Evolutionary conservation across 371 early-diverging fungal genomes (phyloP), one percentile per base, ranked within the genome.

Genomic region (Mucor ambiguus): DNA sequence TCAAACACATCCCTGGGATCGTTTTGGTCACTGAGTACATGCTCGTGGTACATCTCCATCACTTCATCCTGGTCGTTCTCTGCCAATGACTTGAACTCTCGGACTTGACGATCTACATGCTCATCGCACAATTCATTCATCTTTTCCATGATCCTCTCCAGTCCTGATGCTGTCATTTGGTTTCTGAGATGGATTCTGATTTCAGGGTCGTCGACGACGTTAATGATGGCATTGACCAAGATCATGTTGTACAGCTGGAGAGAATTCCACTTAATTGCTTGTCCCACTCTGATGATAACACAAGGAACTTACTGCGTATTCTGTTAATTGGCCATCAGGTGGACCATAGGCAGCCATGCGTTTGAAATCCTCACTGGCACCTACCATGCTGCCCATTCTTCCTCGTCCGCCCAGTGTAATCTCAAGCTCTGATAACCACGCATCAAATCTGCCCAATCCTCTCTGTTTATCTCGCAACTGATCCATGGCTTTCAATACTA

Each of bases 1-100:
- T 91, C 87, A 73, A 95, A 92, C 11, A 93, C 89, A 58, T 93
- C 93, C 12, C 85, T 79, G 0, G 92, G 93, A 64, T 95, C 93
- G 32, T 89, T 89, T 81, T 92, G 87, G 58, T 94, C 91, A 59
- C 88, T 85, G 35, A 92, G 69, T 9, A 91, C 84, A 67, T 87
- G 83, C 68, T 90, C 89, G 73, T 92, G 89, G 69, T 92, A 90
- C 59, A 89, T 75, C 66, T 94, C 93, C 73, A 92, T 81, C 35
- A 91, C 81, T 52, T 94, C 94, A 26, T 88, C 87, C 38, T 92
- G 87, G 68, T 94, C 94, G 63, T 87, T 89, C 65, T 93, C 93
- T 7, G 90, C 87, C 43, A 88, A 84, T 26, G 86, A 74, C 58
- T 87, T 88, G 61, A 86, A 94, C 63, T 92, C 91, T 61, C 86